Conservation (phyloP, 148 eudicot species). For the Fagopyrum esculentum region DNA sequence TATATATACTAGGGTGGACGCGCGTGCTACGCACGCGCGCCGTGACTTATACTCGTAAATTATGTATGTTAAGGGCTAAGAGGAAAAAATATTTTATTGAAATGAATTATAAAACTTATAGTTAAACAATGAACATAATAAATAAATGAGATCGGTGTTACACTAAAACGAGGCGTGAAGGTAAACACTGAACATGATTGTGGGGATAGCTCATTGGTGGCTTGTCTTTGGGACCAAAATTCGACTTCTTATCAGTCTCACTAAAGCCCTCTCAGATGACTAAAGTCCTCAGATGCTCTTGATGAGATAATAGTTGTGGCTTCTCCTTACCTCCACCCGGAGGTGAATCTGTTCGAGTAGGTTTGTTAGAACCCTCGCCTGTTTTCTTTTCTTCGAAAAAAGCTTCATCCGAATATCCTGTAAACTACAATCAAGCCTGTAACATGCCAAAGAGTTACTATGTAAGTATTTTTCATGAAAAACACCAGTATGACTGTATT, state of each 20-base stretch:
- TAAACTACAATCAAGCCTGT: conserved; percentile 85
- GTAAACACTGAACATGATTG: no score
- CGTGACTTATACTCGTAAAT: no score
- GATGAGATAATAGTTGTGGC: conserved; percentile 75
- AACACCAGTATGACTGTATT: not conserved
- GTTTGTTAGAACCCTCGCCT: conserved; percentile 48
- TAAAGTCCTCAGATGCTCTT: conserved; percentile 29
- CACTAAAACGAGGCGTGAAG: no score
- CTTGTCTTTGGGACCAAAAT: no score
- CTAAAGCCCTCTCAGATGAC: conserved; percentile 30
- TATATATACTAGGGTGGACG: no score
- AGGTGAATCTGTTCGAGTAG: conserved; percentile 33
- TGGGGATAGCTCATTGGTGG: no score
- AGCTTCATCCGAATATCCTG: conserved; percentile 73
- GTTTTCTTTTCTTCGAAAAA: conserved; percentile 56
- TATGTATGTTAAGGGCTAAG: no score
- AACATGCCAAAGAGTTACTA: not conserved
- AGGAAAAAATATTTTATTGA: no score
- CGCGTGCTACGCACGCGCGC: no score
- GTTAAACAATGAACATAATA: no score
- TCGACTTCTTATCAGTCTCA: conserved; percentile 57
- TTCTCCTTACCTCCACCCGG: conserved; percentile 85
- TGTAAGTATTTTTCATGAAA: not conserved
- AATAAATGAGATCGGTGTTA: no score
- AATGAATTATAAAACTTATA: no score